A percentile compares a stretch with the other conserved stretches of the same genome.
phyloP scores from a whole-genome alignment of 768 basidiomycete species.

The Suillus subalutaceus region DNA sequence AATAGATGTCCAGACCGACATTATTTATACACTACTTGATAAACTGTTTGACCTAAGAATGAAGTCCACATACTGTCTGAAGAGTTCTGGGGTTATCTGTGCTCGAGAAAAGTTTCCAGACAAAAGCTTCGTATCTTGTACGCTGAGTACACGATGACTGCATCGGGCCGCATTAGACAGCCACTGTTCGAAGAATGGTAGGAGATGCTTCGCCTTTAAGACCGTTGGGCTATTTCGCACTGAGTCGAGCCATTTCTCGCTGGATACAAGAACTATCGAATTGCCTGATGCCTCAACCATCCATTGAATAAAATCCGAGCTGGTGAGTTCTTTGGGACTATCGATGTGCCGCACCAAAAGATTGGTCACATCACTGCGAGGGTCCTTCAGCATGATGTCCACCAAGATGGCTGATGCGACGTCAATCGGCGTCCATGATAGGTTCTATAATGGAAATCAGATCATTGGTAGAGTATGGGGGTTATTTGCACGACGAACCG shows the following conservation, averaged over 20 bases:
- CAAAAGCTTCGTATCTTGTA: not conserved
- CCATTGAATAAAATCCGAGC: not conserved
- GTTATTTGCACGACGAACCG: not conserved
- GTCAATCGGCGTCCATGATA: not conserved
- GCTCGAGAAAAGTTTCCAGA: not conserved
- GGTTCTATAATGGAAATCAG: not conserved
- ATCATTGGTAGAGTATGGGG: not conserved
- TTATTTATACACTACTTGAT: not conserved
- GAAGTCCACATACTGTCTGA: not conserved
- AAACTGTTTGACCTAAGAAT: not conserved
- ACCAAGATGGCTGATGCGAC: not conserved
- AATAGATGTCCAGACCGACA: too few relatives aligned
- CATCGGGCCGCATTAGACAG: not conserved
- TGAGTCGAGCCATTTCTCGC: not conserved
- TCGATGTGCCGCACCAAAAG: constrained; percentile 1
- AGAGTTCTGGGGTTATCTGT: not conserved
- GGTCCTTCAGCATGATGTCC: not conserved
- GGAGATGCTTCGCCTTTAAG: not conserved
- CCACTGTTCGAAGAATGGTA: not conserved
- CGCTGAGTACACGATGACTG: not conserved
- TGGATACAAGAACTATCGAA: not conserved
- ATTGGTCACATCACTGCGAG: not conserved
- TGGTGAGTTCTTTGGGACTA: not conserved
- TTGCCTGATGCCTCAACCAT: not conserved
- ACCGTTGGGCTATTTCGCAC: not conserved